Conservation (phyloP, 176 grass and related monocot species). For the Carex littledalei region DNA sequence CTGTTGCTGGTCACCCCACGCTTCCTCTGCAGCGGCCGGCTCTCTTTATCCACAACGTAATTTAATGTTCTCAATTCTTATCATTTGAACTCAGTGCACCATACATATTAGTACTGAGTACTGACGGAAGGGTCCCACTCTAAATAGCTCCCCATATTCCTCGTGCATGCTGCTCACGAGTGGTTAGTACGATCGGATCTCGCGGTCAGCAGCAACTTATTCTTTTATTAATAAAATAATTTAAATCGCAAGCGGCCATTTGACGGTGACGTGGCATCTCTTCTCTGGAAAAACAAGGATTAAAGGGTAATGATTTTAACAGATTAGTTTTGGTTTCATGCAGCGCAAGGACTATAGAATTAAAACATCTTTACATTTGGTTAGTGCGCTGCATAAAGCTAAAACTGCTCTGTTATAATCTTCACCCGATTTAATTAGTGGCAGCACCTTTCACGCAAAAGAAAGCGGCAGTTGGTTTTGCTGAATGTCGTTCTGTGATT, state of each 20-base stretch:
- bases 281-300: not conserved
- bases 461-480: not conserved
- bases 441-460: too few species aligned
- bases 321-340: too few species aligned
- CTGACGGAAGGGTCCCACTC: not conserved
- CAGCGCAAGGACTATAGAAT: too few species aligned
- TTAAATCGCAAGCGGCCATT: not conserved
- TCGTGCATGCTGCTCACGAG: not conserved
- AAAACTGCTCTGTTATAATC: too few species aligned
- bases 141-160: not conserved
- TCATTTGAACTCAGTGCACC: not conserved
- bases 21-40: constrained; percentile 24
- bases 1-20: constrained; percentile 21
- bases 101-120: not conserved
- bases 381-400: too few species aligned
- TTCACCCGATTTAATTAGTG: too few species aligned
- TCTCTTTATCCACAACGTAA: constrained; percentile 3
- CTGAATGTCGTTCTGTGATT: not conserved
- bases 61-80: not conserved
- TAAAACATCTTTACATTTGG: too few species aligned
- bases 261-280: not conserved
- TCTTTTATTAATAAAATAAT: not conserved
- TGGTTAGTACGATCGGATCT: not conserved
- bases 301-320: too few species aligned
- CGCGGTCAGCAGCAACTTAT: not conserved